Evolutionary conservation across 2,329 filamentous ascomycete genomes (phyloP), one percentile per base, ranked within the genome.

Genomic region (Colletotrichum plurivorum): DNA sequence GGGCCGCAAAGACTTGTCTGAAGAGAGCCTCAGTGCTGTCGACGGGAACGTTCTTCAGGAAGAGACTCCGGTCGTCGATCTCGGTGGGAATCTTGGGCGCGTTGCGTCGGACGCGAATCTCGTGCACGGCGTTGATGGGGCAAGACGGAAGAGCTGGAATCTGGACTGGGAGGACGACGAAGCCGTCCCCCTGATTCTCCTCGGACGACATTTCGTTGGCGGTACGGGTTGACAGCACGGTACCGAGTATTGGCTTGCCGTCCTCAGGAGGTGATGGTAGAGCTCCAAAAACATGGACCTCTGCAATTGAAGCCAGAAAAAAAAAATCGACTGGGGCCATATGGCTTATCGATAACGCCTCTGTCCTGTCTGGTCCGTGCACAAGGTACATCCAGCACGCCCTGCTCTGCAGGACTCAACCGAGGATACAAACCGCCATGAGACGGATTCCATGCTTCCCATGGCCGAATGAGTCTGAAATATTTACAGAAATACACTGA

Each of bases 1-100:
- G 88, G 1, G 87, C 84, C 1, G 89, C 83, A 73, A 98, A 97
- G 0, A 98, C 83, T 49, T 90, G 85, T 52, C 94, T 90, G 49
- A 98, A 86, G 75, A 95, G 93, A 1, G 85, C 79, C 65, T 94
- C 91, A 5, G 94, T 97, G 68, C 94, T 91, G 77, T 98, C 95
- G 71, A 92, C 85, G 7, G 96, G 96, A 1, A 97, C 83, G 76
- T 99, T 98, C 72, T 95, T 93, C n/a, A 97, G 78, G 81, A 97
- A 99, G 18, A 99, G 86, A 70, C 93, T 94, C 74, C 95, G 91
- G 16, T 89, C 84, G 74, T 95, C 92, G 79, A 93, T 88, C 63
- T 88, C 85, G 8, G 92, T 92, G 15, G 93, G 90, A 48, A 93
- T 87, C 81, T 92, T 94, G 70, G 95, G 94, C 53, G 91, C 87